Percentiles rank a stretch among this genome's conserved stretches.
phyloP scores from a whole-genome alignment of 202 grass and related monocot genomes.

The Setaria italica region DNA sequence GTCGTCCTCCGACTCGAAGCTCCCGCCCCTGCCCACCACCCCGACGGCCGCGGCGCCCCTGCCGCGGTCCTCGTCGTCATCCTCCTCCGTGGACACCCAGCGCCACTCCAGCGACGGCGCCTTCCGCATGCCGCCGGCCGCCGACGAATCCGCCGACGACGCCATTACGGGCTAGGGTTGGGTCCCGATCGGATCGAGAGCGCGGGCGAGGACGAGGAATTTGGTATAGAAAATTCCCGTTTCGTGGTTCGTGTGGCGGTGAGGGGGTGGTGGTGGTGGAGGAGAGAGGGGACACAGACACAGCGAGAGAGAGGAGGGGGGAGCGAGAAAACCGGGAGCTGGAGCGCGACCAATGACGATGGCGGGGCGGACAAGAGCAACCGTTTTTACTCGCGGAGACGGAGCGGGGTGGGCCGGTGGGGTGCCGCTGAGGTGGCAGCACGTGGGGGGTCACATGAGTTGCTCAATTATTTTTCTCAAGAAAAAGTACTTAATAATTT shows the following conservation, averaged over 20 bases:
- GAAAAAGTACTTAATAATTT: neutral
- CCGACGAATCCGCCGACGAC: conserved; percentile 46
- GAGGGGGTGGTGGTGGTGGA: conserved; percentile 1
- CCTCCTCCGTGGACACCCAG: conserved; percentile 75
- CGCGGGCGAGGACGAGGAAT: neutral
- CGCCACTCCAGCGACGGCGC: conserved; percentile 64
- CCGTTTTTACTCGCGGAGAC: conserved; percentile 38
- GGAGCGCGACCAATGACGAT: neutral
- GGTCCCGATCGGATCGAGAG: conserved; percentile 62
- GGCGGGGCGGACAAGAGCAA: conserved; percentile 9
- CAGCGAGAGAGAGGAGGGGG: neutral
- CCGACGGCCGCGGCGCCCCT: conserved; percentile 15
- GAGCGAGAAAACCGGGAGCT: conserved; percentile 43
- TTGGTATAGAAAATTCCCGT: neutral
- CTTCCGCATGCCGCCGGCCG: conserved; percentile 58
- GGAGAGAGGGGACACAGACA: neutral
- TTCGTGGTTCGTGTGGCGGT: conserved; percentile 44
- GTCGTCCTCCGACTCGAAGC: conserved; percentile 57
- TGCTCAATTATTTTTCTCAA: neutral
- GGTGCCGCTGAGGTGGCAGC: conserved; percentile 38
- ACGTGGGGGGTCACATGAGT: conserved; percentile 48
- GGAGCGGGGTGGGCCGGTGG: no score
- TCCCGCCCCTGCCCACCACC: conserved; percentile 45
- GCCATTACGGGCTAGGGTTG: conserved; percentile 45
- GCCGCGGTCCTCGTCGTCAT: conserved; percentile 47